Base-by-base conservation (phyloP, 208 protist species). In the Crithidia mellificae region DNA sequence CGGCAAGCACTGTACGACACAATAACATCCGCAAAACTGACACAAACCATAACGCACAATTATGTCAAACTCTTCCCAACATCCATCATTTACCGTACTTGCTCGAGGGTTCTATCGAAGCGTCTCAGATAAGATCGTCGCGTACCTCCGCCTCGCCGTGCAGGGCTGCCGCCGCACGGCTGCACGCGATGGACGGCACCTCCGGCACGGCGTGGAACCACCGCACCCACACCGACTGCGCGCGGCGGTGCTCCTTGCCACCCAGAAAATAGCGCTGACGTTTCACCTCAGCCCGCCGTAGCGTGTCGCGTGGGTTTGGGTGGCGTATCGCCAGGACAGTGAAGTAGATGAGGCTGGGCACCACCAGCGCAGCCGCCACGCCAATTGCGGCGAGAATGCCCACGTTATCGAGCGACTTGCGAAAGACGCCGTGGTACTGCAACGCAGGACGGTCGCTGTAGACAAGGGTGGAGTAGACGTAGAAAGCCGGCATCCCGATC, bases 361-460 rank as follows among this genome's bases (percentile, higher is more conserved):
- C 32, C 12, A 80, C 66, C 15, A 95, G 58, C 24, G 69, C 73
- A 5, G 49, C 57, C 1, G 79, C 75, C 6, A 92, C 64, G 24
- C 51, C 83, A 32, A 93, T 5, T n/a, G 63, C 79, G 9, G 75
- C 62, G 32, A 93, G 63, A 14, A 78, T 66, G 6, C 63, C 61
- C 11, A 75, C 63, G 7, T 72, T 29, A 69, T 76, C 63, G 11
- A 90, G 67, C 12, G 77, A 84, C 24, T 70, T 49, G 17, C 47
- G 51, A 43, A 90, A 87, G 20, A 92, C 87, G 20, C 87, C 87
- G 68, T 76, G 88, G 68, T 90, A 92, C 53, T 83, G 72, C 17
- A 91, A 52, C 5, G 44, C 30, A 3, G 70, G 59, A 4, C 84
- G 47, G 43, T 72, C 59, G 58, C 84, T 90, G 63, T 83, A 93